Base-by-base conservation (phyloP, 768 basidiomycete genomes). In the Phallus indusiatus region DNA sequence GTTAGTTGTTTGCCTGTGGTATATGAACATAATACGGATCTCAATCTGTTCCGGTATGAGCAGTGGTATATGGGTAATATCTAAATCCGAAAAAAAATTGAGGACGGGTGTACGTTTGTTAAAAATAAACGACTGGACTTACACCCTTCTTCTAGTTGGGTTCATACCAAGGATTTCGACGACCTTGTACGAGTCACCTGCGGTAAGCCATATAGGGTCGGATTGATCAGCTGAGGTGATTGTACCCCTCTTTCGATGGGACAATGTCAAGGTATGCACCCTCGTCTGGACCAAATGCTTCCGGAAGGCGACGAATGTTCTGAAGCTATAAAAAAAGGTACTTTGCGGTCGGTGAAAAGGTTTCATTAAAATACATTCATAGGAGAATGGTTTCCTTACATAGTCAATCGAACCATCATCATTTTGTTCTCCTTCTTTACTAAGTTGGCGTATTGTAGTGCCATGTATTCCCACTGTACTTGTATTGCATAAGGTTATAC, bases 331-430 rank as follows among this genome's bases (percentile, higher is more conserved):
- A 63, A 54, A 18, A 35, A 28, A 2, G 28, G 28, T 28, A 28
- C 28, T 3, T 21, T 20, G 34, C 60, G 57, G 57, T 49, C 34
- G 24, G 35, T 11, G 14, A 50, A 16, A 54, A 35, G 7, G n/a
- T 28, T 7, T 28, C 3, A 12, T 10, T 9, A 8, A 12, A 20
- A 35, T 60, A 22, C 5, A n/a, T 24, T 16, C 24, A n/a, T n/a
- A n/a, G n/a, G n/a, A n/a, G n/a, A n/a, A n/a, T 52, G 54, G 33
- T 75, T n/a, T 42, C 42, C 86, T 61, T 63, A 91, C 93, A 61
- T 81, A 74, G 54, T 97, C 90, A 62, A 97, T 92, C 96, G 96
- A 99, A 0, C 96, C 96, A 37, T 83, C 83, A 67, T 96, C 95
- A 0, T 84, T 87, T 67, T 95, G 79, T 65, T 94, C 94, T 6